These are phyloP conservation scores for Phytophthora quininea DNA, from an alignment of 352 stramenopile genomes.

Conservation along the genomic window DNA sequence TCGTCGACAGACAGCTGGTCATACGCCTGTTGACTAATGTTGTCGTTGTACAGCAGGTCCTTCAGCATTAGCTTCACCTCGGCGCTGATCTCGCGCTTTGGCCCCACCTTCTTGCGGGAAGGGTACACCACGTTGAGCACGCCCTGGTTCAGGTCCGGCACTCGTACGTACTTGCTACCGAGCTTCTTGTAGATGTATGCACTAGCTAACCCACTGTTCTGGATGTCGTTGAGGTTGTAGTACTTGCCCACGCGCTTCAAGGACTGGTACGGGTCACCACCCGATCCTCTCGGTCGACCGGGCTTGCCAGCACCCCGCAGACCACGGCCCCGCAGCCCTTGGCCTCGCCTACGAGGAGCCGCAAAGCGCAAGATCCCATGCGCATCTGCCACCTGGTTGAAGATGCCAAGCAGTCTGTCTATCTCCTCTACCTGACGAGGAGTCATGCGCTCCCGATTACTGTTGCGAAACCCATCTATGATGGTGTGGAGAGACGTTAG, in stretches of 20 bases:
- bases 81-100: constrained; percentile 18
- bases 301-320: background rate
- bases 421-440: too few species aligned
- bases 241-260: background rate
- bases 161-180: constrained; percentile 23
- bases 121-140: constrained; percentile 15
- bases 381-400: too few species aligned
- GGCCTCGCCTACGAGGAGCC: too few species aligned
- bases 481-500: too few species aligned
- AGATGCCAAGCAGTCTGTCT: too few species aligned
- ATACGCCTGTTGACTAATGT: constrained; percentile 12
- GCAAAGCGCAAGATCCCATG: too few species aligned
- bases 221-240: constrained; percentile 30
- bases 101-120: constrained; percentile 6
- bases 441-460: too few species aligned
- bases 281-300: background rate
- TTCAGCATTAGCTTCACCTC: constrained; percentile 10
- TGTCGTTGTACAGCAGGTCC: constrained; percentile 7
- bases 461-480: too few species aligned
- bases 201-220: constrained; percentile 2
- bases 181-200: constrained; percentile 15
- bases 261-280: background rate
- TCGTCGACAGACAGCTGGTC: constrained; percentile 13
- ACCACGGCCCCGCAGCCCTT: background rate
- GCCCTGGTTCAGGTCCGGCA: constrained; percentile 12